These are phyloP conservation scores for Marasmius fiardii DNA, from an alignment of 1,284 basidiomycete species.

Conservation along the genomic window DNA sequence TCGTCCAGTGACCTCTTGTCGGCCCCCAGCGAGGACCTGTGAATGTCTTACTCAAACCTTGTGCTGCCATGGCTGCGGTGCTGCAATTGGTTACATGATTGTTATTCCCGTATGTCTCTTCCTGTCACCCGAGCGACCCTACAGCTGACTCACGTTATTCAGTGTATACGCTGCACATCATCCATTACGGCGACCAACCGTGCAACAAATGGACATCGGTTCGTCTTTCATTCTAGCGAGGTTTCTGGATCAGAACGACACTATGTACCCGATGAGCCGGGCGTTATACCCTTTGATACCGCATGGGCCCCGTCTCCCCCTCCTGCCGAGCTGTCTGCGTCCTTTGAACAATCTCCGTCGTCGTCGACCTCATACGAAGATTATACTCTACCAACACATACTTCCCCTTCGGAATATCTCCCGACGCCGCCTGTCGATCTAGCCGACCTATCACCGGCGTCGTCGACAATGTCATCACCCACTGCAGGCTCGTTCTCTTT, in stretches of 20 bases:
- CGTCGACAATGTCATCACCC: conserved; percentile 24
- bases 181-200: conserved; percentile 62
- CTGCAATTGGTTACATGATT: conserved; percentile 75
- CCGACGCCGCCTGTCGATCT: conserved; percentile 38
- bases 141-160: conserved; percentile 1
- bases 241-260: conserved; percentile 69
- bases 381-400: neutral
- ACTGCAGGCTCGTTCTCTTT: conserved; percentile 23
- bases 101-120: conserved; percentile 49
- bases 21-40: conserved; percentile 34
- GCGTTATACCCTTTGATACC: conserved; percentile 49
- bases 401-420: conserved; percentile 28
- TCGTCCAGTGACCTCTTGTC: conserved; percentile 32
- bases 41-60: conserved; percentile 58
- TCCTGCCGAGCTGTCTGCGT: conserved; percentile 14
- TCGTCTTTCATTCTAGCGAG: conserved; percentile 83
- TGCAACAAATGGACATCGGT: conserved; percentile 81
- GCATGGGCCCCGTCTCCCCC: conserved; percentile 14
- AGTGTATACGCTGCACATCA: conserved; percentile 72
- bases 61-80: conserved; percentile 80
- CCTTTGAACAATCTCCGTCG: neutral
- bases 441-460: conserved; percentile 23
- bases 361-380: neutral
- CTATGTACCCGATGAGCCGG: conserved; percentile 68
- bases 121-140: conserved; percentile 6